Evolutionary conservation across 176 grass and related monocot species (phyloP).

Genomic region (Oryza rufipogon): DNA sequence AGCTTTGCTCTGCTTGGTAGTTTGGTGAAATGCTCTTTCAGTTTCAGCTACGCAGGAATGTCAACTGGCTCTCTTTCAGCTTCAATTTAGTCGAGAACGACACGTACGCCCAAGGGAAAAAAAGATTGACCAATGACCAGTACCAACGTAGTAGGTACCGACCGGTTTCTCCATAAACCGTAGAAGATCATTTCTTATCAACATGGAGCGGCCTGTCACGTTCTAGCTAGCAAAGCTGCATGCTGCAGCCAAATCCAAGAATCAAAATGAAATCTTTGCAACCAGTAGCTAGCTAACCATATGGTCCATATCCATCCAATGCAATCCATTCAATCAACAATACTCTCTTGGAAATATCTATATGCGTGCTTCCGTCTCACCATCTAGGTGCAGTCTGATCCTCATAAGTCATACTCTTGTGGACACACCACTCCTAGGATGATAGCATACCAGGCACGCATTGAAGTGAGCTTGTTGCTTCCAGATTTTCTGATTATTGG

Average conservation of each 20-base stretch:
- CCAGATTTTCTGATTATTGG: background rate
- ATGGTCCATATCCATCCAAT: no score
- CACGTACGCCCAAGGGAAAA: background rate
- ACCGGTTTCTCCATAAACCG: background rate
- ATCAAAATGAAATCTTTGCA: background rate
- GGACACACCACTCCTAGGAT: background rate
- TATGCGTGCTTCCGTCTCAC: no score
- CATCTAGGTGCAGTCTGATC: no score
- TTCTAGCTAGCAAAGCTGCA: background rate
- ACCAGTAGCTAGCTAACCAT: background rate
- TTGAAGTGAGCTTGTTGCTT: background rate
- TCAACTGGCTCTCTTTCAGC: background rate
- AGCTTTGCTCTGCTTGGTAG: background rate
- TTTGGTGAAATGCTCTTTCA: background rate
- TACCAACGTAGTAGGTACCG: background rate
- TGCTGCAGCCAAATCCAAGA: background rate
- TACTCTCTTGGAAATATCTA: no score
- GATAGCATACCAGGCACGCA: no score
- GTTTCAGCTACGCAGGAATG: background rate
- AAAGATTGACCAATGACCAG: background rate
- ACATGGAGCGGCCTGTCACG: background rate
- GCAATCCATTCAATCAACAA: background rate
- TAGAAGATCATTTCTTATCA: background rate
- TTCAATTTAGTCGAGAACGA: background rate
- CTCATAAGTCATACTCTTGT: background rate